These are phyloP conservation scores for Rhynchospora tenuis DNA, from an alignment of 176 grass and related monocot genomes.

Conservation along the genomic window DNA sequence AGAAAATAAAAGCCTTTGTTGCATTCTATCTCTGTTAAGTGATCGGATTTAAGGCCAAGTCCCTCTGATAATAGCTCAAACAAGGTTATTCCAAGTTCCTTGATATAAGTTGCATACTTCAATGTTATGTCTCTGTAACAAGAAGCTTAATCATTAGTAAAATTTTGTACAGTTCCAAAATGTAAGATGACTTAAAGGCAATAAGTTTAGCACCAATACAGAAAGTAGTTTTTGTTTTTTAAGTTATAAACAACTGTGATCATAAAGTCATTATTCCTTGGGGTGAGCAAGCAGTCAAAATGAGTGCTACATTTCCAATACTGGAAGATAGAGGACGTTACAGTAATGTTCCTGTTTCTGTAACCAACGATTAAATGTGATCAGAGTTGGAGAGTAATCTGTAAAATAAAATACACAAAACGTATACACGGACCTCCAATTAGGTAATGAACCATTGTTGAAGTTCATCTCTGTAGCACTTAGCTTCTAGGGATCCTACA, in stretches of 20 bases:
- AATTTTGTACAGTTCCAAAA: neutral
- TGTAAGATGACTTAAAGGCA: neutral
- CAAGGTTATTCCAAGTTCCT: constrained; percentile 2
- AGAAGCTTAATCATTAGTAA: neutral
- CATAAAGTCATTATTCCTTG: neutral
- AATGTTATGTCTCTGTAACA: neutral
- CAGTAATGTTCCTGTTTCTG: neutral
- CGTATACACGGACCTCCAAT: neutral
- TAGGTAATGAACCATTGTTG: neutral
- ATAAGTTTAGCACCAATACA: neutral
- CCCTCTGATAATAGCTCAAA: constrained; percentile 44
- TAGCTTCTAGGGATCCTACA: neutral
- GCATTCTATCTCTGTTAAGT: constrained; percentile 28
- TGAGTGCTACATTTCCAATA: neutral
- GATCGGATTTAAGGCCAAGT: neutral
- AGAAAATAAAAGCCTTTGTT: neutral
- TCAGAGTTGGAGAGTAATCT: neutral
- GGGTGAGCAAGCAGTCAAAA: neutral
- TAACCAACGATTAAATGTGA: neutral
- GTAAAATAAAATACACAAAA: neutral
- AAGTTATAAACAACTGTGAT: neutral
- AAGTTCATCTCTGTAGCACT: neutral
- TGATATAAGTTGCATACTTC: constrained; percentile 3
- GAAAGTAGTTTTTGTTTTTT: neutral
- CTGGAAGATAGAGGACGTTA: neutral